Evolutionary conservation across 176 grass and related monocot genomes (phyloP).

Genomic region (Lolium multiflorum): DNA sequence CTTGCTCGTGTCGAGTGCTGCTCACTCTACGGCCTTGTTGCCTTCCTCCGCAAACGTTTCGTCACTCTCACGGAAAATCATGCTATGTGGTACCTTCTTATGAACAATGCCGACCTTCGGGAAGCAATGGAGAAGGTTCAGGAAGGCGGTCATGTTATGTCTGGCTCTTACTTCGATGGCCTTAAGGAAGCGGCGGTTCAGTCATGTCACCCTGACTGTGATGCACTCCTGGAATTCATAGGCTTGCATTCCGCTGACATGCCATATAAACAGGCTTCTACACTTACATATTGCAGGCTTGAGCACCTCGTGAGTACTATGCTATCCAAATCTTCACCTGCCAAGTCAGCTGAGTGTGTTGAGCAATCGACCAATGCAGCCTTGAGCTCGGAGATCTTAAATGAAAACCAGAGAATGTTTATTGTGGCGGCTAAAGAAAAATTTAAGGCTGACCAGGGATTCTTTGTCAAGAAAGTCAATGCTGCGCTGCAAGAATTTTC

Average conservation of each 20-base stretch:
- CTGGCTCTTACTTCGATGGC: background rate
- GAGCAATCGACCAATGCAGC: background rate
- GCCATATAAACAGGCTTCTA: no score
- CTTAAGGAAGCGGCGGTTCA: background rate
- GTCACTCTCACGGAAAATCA: background rate
- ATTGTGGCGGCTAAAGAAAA: background rate
- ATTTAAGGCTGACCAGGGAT: conserved; percentile 7
- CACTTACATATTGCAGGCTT: background rate
- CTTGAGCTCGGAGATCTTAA: background rate
- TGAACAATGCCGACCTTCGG: background rate
- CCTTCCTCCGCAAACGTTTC: conserved; percentile 11
- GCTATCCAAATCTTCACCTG: background rate
- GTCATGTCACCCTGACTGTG: conserved; percentile 13
- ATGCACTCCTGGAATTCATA: background rate
- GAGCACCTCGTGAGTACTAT: background rate
- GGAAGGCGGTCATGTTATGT: background rate
- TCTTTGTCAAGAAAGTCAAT: conserved; percentile 4
- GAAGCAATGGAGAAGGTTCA: background rate
- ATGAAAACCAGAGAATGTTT: conserved; percentile 17
- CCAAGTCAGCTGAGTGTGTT: background rate
- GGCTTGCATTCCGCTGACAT: background rate
- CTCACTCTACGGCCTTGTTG: background rate
- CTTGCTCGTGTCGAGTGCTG: background rate
- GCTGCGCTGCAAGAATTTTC: background rate
- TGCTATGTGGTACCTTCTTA: background rate